Conservation (phyloP, 1,284 basidiomycete species). For the Cryptococcus sp. region DNA sequence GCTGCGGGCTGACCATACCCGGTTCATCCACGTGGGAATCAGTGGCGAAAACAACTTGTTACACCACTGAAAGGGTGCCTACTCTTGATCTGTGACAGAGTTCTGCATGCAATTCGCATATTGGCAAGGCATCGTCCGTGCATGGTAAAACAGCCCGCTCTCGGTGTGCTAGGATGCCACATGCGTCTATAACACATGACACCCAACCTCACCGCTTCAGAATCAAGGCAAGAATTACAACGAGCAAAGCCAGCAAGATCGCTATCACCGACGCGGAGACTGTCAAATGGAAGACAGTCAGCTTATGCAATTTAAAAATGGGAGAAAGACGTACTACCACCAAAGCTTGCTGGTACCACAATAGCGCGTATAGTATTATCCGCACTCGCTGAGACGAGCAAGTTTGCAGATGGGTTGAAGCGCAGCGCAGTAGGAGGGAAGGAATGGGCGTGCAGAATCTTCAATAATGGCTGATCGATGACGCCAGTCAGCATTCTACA, state of each 20-base stretch:
- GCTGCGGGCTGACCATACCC: no score
- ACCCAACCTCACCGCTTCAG: neutral
- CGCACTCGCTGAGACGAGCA: conserved; percentile 90
- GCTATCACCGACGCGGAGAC: conserved; percentile 2
- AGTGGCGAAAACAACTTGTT: no score
- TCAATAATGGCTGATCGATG: conserved; percentile 68
- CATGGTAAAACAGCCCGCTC: no score
- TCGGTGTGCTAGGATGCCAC: no score
- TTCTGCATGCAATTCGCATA: neutral
- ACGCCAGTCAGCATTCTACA: neutral
- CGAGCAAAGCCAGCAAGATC: conserved; percentile 1
- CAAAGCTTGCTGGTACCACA: conserved; percentile 62
- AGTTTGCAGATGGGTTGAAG: conserved; percentile 77
- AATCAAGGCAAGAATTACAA: conserved; percentile 1
- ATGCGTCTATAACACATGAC: no score
- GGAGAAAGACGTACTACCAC: conserved; percentile 37
- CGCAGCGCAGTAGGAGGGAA: conserved; percentile 87
- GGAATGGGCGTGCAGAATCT: conserved; percentile 90
- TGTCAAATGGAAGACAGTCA: neutral
- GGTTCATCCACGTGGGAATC: no score
- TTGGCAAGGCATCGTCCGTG: neutral
- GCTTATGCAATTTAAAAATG: neutral
- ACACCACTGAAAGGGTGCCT: no score
- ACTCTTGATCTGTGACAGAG: neutral
- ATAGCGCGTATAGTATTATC: conserved; percentile 87